Percentiles rank a stretch among this genome's conserved stretches.
Conservation (phyloP, 345 rosid species). For the Brassica carinata region DNA sequence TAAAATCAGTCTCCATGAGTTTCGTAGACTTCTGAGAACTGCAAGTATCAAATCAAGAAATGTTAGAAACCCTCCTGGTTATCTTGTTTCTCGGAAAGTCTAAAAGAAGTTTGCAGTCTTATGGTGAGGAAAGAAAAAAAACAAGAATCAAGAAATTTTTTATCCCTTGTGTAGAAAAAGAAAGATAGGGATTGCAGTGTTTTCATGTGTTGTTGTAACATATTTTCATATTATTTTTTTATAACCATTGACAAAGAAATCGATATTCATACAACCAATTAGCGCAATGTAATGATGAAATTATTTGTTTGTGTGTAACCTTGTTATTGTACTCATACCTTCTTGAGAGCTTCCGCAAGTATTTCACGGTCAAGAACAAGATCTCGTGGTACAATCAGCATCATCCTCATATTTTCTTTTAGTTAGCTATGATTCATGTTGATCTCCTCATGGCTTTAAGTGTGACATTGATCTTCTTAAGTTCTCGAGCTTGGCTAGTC, state of each 20-base stretch:
- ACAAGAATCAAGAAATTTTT: slow-evolving; percentile 3
- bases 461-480: too few relatives aligned
- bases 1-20: slow-evolving; percentile 80
- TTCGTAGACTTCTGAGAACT: slow-evolving; percentile 79
- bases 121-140: neutral
- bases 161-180: slow-evolving; percentile 1
- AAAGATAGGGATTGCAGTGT: slow-evolving; percentile 7
- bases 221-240: neutral
- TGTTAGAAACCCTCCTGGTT: slow-evolving; percentile 38
- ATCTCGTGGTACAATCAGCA: neutral
- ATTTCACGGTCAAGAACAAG: neutral
- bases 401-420: too few relatives aligned
- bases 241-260: slow-evolving; percentile 22
- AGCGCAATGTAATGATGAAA: neutral
- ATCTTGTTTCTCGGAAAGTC: slow-evolving; percentile 22
- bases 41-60: slow-evolving; percentile 73
- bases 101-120: neutral
- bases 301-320: neutral
- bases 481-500: too few relatives aligned
- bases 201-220: slow-evolving; percentile 23
- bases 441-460: too few relatives aligned
- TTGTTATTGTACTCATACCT: neutral
- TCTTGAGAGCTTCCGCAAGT: neutral
- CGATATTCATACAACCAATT: neutral
- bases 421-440: too few relatives aligned